Evolutionary conservation across 2,329 filamentous ascomycete genomes (phyloP), one percentile per base, ranked within the genome.

Genomic region (Ustulina deusta): DNA sequence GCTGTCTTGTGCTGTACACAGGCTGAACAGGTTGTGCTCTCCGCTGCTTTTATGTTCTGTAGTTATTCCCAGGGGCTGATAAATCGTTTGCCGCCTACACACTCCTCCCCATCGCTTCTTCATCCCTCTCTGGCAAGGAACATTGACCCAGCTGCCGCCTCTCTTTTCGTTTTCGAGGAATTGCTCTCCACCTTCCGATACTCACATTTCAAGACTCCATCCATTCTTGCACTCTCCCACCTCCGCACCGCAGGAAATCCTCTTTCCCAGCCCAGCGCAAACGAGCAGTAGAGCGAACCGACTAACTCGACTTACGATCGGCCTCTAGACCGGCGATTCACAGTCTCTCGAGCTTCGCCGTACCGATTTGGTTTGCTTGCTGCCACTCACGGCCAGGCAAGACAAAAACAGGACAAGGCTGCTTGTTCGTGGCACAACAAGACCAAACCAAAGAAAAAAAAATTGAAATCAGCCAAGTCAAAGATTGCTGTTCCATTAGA

Each of bases 61-160:
- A 59, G 62, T 62, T 62, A 70, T 69, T 67, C 57, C 57, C 65
- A 64, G 66, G 38, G 69, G 74, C 73, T 75, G 73, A 75, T 76
- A 75, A 76, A 75, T 74, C 73, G 66, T 51, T 60, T 69, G 61
- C 61, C 60, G n/a, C 42, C 62, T 63, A 48, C 22, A 44, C n/a
- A 40, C 64, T 70, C 51, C 61, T 65, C 66, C 34, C 62, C 66
- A 56, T 69, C 57, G 58, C 59, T 63, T 70, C 63, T 52, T 71
- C 69, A 67, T 72, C 62, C 65, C 64, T 74, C 70, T 67, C 63
- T 54, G 51, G 66, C 62, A 59, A 66, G 58, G 60, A 64, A 58
- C 44, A 13, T 25, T 49, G 32, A 51, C 32, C 59, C 59, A 38
- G 52, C 46, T 63, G 34, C 42, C 46, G 61, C 44, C 65, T 66